Conservation (phyloP, 176 grass and related monocot species). For the Oryza rufipogon region DNA sequence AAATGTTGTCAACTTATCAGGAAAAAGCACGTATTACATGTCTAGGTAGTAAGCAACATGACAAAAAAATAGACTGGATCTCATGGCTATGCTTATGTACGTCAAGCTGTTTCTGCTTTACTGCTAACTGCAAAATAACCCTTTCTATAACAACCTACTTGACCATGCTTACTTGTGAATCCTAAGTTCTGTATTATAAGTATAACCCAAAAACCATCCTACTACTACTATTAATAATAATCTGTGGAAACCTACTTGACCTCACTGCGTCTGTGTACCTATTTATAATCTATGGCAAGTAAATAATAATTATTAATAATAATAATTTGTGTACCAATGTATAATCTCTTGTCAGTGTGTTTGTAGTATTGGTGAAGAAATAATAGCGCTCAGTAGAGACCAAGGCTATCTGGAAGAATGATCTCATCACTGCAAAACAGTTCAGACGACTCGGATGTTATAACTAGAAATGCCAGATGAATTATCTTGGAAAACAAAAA, state of each 20-base stretch:
- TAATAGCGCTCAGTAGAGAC: background rate
- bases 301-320: too few species aligned
- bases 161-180: background rate
- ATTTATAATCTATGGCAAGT: background rate
- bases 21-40: background rate
- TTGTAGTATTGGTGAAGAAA: background rate
- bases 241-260: background rate
- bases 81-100: background rate
- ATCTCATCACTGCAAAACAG: slow-evolving; percentile 43
- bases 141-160: background rate
- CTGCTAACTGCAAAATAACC: background rate
- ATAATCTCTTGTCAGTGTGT: background rate
- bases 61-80: background rate
- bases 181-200: background rate
- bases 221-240: background rate
- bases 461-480: background rate
- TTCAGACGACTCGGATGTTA: slow-evolving; percentile 15
- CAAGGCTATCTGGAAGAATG: slow-evolving; percentile 40
- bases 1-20: background rate
- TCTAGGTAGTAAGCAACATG: background rate
- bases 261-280: background rate
- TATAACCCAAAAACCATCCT: background rate
- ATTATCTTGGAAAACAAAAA: too few species aligned
- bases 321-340: background rate
- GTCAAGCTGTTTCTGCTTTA: background rate